Evolutionary conservation across 306 rosid species (phyloP).

Genomic region (Prunus fruticosa): DNA sequence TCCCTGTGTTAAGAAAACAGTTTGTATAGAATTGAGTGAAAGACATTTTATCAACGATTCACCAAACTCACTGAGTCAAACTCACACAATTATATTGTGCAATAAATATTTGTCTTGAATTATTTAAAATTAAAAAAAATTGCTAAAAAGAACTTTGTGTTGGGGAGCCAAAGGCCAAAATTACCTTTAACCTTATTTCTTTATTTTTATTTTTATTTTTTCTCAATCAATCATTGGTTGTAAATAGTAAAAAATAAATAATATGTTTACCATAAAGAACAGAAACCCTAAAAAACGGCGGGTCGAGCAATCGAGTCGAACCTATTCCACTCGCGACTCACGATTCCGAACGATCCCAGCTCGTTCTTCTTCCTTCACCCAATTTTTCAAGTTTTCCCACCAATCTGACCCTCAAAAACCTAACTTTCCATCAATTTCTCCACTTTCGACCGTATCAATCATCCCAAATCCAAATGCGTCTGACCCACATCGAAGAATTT

Average conservation of each 20-base stretch:
- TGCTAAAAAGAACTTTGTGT: not conserved
- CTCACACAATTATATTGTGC: not conserved
- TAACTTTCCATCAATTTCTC: not conserved
- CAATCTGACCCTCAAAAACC: constrained; percentile 19
- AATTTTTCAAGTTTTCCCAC: constrained; percentile 12
- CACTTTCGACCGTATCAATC: not conserved
- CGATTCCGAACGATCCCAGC: constrained; percentile 46
- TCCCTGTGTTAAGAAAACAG: not conserved
- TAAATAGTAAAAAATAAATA: not conserved
- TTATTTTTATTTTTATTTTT: not conserved
- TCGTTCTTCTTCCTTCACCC: constrained; percentile 25
- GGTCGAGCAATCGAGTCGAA: constrained; percentile 60
- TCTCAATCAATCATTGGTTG: not conserved
- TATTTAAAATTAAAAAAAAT: not conserved
- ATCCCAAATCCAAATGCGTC: not conserved
- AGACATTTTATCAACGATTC: not conserved
- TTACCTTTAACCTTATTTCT: not conserved
- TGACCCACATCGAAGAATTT: constrained; percentile 3
- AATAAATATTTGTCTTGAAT: not conserved
- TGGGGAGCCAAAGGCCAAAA: not conserved
- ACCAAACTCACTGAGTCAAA: constrained; percentile 7
- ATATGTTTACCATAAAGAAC: not conserved
- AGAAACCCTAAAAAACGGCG: constrained; percentile 49
- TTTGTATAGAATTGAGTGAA: not conserved
- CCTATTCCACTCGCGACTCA: constrained; percentile 56